Evolutionary conservation across 306 rosid genomes (phyloP), one percentile per base, ranked within the genome.

Genomic region (Benincasa hispida): DNA sequence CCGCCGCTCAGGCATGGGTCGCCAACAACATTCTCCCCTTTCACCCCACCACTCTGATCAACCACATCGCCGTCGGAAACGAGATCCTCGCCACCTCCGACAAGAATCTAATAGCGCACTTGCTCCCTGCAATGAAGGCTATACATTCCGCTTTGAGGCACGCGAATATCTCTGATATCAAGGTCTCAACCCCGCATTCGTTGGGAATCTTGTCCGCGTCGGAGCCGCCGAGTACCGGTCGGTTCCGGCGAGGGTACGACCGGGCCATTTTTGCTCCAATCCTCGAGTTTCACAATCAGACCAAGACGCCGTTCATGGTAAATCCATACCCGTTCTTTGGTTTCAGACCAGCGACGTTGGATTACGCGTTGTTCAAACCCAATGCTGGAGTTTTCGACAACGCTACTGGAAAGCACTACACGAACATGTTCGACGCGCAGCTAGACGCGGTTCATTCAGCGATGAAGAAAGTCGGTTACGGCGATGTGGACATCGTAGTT

Each of bases 321-420:
- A 93, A 88, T 83, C 98, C 98, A 14, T 93, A 93, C 80, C 98
- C 98, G 1, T 91, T 88, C 48, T 93, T 89, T 79, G 97, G 96
- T 0, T 50, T 85, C 76, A 6, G 45, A 2, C 73, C 91, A 7
- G 79, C 83, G 0, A 80, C 74, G 0, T 6, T 89, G 3, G 60
- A 86, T 85, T 93, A 89, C 81, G 98, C 97, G 0, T 72, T 87
- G 2, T 91, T 93, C 70, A 83, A 66, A 14, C 90, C 89, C 1
- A 89, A 88, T 89, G 81, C 48, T 24, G 98, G 98, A 56, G 90
- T 91, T 85, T 88, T 86, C n/a, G 98, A 93, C 57, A 30, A 21
- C 11, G 80, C 4, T 0, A 91, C 96, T 4, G 87, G 90, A 4
- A 30, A 81, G 1, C 88, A 84, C 77, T 93, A 93, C 85, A 86